Conservation (phyloP, 345 rosid species). For the Lepidium aucheri region DNA sequence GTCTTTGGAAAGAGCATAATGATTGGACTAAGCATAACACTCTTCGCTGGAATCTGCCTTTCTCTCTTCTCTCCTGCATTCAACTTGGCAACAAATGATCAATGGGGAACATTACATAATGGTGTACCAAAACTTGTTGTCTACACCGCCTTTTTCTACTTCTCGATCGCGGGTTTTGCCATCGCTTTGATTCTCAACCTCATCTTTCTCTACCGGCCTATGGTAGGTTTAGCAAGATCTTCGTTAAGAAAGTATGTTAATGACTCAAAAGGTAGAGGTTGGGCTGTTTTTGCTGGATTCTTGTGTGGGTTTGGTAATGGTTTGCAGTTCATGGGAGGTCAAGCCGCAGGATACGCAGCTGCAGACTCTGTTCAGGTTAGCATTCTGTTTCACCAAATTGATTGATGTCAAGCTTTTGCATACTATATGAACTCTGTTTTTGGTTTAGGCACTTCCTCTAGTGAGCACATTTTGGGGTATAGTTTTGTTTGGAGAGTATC, state of each 20-base stretch:
- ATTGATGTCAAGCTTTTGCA: neutral
- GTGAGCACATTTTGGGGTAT: constrained; percentile 91
- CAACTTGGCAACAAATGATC: constrained; percentile 80
- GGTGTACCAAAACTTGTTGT: constrained; percentile 69
- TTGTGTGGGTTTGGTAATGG: constrained; percentile 83
- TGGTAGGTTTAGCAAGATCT: constrained; percentile 47
- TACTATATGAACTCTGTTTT: constrained; percentile 8
- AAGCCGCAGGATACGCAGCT: constrained; percentile 89
- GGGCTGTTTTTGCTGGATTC: constrained; percentile 73
- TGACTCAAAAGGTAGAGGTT: constrained; percentile 68
- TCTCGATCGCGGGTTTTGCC: constrained; percentile 56
- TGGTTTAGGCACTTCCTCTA: constrained; percentile 74
- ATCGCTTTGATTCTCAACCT: constrained; percentile 51
- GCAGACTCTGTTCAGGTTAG: constrained; percentile 80
- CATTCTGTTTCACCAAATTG: neutral
- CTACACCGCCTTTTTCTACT: constrained; percentile 75
- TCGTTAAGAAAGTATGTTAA: constrained; percentile 49
- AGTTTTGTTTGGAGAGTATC: constrained; percentile 72
- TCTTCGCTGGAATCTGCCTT: constrained; percentile 68
- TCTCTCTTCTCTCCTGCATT: constrained; percentile 82
- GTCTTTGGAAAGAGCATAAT: constrained; percentile 62
- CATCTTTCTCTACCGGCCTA: constrained; percentile 59
- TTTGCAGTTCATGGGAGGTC: constrained; percentile 85
- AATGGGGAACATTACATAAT: constrained; percentile 58
- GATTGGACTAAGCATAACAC: constrained; percentile 45